Conservation (phyloP, 805 yeast species). For the Candida schatavii region DNA sequence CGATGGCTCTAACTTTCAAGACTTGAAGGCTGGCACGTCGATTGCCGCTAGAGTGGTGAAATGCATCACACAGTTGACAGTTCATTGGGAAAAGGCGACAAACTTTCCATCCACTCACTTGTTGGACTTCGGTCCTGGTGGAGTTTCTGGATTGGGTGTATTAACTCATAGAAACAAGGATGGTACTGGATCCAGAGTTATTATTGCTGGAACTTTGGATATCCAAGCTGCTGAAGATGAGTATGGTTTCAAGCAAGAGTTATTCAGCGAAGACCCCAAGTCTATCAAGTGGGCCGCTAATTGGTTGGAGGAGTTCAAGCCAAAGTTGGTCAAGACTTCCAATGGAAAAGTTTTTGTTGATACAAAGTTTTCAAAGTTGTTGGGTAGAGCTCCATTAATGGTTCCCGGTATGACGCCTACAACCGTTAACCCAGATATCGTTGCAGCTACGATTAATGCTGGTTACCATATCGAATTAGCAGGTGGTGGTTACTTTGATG, state of each 20-base stretch:
- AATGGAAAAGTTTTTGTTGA: conserved; percentile 79
- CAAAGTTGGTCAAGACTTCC: conserved; percentile 74
- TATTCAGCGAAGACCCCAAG: conserved; percentile 67
- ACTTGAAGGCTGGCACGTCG: conserved; percentile 39
- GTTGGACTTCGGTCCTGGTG: conserved; percentile 98
- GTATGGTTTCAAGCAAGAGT: conserved; percentile 92
- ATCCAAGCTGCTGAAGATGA: conserved; percentile 65
- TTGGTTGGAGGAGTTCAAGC: conserved; percentile 88
- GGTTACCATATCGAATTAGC: conserved; percentile 98
- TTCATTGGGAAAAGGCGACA: conserved; percentile 93
- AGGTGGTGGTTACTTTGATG: conserved; percentile 96
- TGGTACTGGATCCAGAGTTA: conserved; percentile 95
- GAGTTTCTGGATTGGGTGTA: conserved; percentile 93
- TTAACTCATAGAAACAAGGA: conserved; percentile 97
- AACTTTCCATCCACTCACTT: conserved; percentile 80
- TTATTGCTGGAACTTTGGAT: conserved; percentile 90
- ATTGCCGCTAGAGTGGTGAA: conserved; percentile 68
- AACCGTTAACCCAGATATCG: conserved; percentile 91
- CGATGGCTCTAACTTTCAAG: conserved; percentile 76
- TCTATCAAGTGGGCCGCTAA: conserved; percentile 79
- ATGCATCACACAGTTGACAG: conserved; percentile 85
- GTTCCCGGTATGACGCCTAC: conserved; percentile 99
- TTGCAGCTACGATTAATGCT: conserved; percentile 89
- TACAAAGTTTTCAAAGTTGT: conserved; percentile 87
- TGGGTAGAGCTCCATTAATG: conserved; percentile 94